Evolutionary conservation across 208 protist species (phyloP).

Genomic region (Trypanosoma platydactyli): DNA sequence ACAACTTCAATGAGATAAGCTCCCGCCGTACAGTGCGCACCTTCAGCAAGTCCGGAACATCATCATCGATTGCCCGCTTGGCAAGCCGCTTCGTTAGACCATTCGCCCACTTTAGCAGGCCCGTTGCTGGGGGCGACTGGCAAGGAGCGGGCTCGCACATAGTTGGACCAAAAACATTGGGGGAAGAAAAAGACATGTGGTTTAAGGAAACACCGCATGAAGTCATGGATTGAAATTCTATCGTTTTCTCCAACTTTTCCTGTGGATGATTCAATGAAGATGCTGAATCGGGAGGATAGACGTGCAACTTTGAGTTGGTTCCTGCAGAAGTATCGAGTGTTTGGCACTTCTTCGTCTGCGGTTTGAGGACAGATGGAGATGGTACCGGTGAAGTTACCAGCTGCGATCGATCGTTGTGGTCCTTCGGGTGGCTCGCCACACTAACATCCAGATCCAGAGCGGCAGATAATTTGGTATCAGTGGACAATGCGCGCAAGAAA

Average conservation of each 20-base stretch:
- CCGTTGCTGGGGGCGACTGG: not conserved
- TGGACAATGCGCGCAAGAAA: not conserved
- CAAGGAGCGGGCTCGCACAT: not conserved
- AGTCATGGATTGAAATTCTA: too few species aligned
- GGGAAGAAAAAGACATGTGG: too few species aligned
- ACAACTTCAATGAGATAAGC: conserved; percentile 23
- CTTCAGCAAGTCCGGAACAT: conserved; percentile 12
- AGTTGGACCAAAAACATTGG: too few species aligned
- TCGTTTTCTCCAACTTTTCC: not conserved
- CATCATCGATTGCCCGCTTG: not conserved
- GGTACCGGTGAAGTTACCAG: not conserved
- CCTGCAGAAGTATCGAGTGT: not conserved
- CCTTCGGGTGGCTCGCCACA: too few species aligned
- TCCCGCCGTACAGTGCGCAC: conserved; percentile 26
- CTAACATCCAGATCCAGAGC: too few species aligned
- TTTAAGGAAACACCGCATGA: too few species aligned
- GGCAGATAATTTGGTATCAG: too few species aligned
- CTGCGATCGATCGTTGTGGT: not conserved
- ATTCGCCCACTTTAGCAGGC: not conserved
- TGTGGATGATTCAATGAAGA: not conserved
- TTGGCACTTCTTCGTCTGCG: not conserved
- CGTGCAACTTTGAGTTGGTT: too few species aligned
- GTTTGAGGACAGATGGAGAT: not conserved
- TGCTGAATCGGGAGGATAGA: too few species aligned
- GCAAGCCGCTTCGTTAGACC: too few species aligned